Evolutionary conservation across 495 filamentous ascomycete genomes (phyloP), one percentile per base, ranked within the genome.

Genomic region (Talaromyces stipitatus): DNA sequence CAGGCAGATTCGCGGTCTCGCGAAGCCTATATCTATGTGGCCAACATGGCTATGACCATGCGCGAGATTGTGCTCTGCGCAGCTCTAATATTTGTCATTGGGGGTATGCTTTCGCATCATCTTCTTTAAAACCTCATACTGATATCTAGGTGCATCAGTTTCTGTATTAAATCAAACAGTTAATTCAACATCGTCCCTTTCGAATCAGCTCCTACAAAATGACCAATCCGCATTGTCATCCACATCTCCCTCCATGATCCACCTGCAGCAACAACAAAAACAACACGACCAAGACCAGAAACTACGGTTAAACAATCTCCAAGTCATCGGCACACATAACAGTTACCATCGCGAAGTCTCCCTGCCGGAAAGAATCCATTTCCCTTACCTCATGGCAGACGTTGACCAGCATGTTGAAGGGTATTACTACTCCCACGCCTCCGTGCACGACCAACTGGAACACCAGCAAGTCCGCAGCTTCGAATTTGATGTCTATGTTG

Each of bases 341-440:
- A 55, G 53, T 22, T 55, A 55, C 53, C 53, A 55, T 18, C 53
- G 53, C 53, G 53, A 55, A 29, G 53, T 55, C 24, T 55, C 53
- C 11, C 38, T 55, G 10, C 26, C 36, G 28, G 53, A 55, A 45
- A 32, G 53, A 28, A 36, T 20, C 32, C 23, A 38, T 28, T 55
- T 55, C 53, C 53, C 53, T 2, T 11, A 20, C 5, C 16, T 55
- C 4, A 55, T 55, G 53, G 53, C 53, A 11, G 27, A 27, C 36
- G 53, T 55, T 36, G 53, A 55, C 36, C 36, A 33, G 0, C 33
- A 28, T 33, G 36, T 16, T 11, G 32, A 55, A 41, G 36, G 33
- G 14, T 55, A 55, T 23, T 55, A 43, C 23, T 55, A 55, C 26
- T 55, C 53, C 20, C 53, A 55, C 23, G 53, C 53, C 53, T 55